A percentile compares a stretch with the other conserved stretches of the same genome.
These are phyloP conservation scores for Lophiostoma macrostomum DNA, from an alignment of 495 filamentous ascomycete genomes.

Conservation along the genomic window DNA sequence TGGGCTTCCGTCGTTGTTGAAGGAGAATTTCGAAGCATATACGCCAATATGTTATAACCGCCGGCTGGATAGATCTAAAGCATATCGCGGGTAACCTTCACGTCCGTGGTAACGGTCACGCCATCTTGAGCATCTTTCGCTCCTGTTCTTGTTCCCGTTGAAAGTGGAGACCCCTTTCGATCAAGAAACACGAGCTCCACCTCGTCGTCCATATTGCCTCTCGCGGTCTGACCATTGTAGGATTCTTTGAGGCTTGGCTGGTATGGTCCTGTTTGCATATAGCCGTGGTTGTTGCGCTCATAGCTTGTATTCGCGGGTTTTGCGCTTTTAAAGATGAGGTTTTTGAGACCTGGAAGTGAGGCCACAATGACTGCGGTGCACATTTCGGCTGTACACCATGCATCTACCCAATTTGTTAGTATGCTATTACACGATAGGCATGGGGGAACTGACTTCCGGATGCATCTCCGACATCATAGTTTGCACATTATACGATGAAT, in stretches of 20 bases:
- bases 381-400: neutral
- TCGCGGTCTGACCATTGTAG: neutral
- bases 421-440: neutral
- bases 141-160: neutral
- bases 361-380: neutral
- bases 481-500: neutral
- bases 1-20: no score
- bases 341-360: neutral
- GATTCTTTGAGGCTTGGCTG: no score
- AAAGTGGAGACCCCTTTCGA: neutral
- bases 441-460: neutral
- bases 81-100: neutral
- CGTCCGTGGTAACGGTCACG: neutral
- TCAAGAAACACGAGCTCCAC: neutral
- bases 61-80: no score
- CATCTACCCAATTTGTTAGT: neutral
- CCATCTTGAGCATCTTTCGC: neutral
- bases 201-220: neutral
- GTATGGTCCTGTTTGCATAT: neutral
- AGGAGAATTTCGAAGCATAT: no score
- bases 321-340: neutral
- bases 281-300: neutral
- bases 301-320: neutral
- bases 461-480: neutral
- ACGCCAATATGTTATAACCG: no score